Percentiles rank a stretch among this genome's conserved stretches.
Conservation (phyloP, 1,284 basidiomycete species). For the Anthracocystis walkeri region DNA sequence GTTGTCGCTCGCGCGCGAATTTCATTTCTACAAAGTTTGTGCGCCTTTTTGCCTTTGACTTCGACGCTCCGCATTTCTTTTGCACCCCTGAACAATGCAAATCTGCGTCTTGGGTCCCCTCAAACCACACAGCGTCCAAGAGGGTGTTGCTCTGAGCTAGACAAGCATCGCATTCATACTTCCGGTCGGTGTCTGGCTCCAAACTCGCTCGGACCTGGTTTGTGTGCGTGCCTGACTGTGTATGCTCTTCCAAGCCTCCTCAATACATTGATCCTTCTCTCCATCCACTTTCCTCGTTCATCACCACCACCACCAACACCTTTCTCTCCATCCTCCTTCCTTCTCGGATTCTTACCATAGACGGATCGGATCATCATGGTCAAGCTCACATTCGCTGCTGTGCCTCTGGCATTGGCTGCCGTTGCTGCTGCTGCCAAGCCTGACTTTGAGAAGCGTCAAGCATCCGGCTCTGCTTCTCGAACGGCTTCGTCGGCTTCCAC, state of each 20-base stretch:
- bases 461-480: constrained; percentile 21
- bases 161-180: not conserved
- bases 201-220: not conserved
- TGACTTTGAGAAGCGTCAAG: constrained; percentile 40
- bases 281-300: not conserved
- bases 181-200: not conserved
- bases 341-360: constrained; percentile 2
- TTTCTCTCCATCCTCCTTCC: not conserved
- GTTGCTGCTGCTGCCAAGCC: constrained; percentile 29
- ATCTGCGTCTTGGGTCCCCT: too few relatives aligned
- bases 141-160: not conserved
- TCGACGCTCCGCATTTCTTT: too few relatives aligned
- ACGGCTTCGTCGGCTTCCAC: constrained; percentile 19
- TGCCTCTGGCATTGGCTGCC: constrained; percentile 43
- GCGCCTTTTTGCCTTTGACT: too few relatives aligned
- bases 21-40: too few relatives aligned
- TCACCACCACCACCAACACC: constrained; percentile 5
- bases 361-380: constrained; percentile 40
- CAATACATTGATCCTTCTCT: not conserved
- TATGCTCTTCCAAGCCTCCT: not conserved
- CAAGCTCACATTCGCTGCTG: constrained; percentile 36
- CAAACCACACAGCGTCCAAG: too few relatives aligned
- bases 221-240: not conserved
- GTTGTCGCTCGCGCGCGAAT: too few relatives aligned
- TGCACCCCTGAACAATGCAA: too few relatives aligned